Base-by-base conservation (phyloP, 2,329 filamentous ascomycete species). In the Talaromyces pinophilus region DNA sequence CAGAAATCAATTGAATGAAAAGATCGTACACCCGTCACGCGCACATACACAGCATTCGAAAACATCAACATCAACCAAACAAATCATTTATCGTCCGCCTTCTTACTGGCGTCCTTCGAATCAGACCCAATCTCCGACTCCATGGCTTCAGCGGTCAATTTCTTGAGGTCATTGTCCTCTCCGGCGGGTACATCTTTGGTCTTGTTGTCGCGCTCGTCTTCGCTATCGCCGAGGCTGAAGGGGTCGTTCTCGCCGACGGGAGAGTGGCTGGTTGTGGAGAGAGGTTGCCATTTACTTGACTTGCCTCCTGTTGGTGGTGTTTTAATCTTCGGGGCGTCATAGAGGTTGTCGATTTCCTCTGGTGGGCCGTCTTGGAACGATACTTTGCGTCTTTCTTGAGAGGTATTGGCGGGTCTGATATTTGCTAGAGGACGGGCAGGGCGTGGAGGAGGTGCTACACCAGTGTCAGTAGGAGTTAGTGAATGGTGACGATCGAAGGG, bases 241-340 rank as follows among this genome's bases (percentile, higher is more conserved):
- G 95, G 95, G 75, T 99, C 95, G 72, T 97, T 94, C 71, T 98
- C 93, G 19, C 86, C 85, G 68, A 97, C 90, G 15, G 94, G 93
- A 69, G 87, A 90, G 22, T 64, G 62, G 0, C 93, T 92, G 15
- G 97, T 88, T 0, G 90, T 86, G 13, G 93, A 92, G 72, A 99
- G 82, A 10, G 95, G 94, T 79, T 99, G 94, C 95, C 95, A 99
- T 82, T 99, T 99, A 85, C 93, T 97, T 55, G 87, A 80, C 81
- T 93, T 95, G 70, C 82, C 80, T 59, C 84, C 82, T n/a, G 73
- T 71, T 4, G 76, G 73, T 59, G 82, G 77, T 71, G 79, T 78
- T 84, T 88, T 70, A 82, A 83, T 62, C 81, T 80, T 76, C 76
- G 88, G 86, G 11, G 85, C 83, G 66, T 89, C 87, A 75, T 96